Evolutionary conservation across 805 yeast genomes (phyloP), one percentile per base, ranked within the genome.

Genomic region (Candida insectalens): DNA sequence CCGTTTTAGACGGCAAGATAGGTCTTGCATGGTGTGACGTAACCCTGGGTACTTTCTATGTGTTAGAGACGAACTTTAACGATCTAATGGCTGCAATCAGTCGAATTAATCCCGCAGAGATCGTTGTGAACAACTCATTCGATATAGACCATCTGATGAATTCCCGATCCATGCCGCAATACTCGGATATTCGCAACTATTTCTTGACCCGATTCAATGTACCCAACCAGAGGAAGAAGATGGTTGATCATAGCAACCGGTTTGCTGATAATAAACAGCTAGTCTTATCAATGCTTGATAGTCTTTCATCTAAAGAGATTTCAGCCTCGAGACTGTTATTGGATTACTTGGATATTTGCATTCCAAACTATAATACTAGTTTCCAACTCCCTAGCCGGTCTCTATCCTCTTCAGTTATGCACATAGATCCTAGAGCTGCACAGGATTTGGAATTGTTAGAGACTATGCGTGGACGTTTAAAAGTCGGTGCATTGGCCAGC

Each of bases 11-110:
- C 5, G 42, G 44, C 20, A 61, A 61, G 17, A 65, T 87, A 3
- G 95, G 95, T 0, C 46, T 92, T 1, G 69, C 87, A 19, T 92
- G 97, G 97, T 71, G 80, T 28, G 98, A 92, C 57, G 62, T 89
- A 0, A 80, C 92, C 0, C 74, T 89, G 1, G 96, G 97, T 0
- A 76, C 75, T 16, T 71, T 84, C 29, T 74, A 65, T 46, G 81
- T 80, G 3, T 83, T 84, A 47, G 71, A 72, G 31, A 72, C 83
- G 0, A 65, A 69, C 1, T 48, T 78, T 15, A 69, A 64, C 4
- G 78, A 76, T 18, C 55, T 88, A 3, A 65, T 77, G 32, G 69
- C 92, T 5, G 84, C 84, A 27, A 59, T 92, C 1, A 65, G 89
- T 0, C 66, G 96, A 38, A 75, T 92, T 5, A 67, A 67, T 31